phyloP scores from a whole-genome alignment of 768 basidiomycete genomes.

The Termitomyces bulborhizus region DNA sequence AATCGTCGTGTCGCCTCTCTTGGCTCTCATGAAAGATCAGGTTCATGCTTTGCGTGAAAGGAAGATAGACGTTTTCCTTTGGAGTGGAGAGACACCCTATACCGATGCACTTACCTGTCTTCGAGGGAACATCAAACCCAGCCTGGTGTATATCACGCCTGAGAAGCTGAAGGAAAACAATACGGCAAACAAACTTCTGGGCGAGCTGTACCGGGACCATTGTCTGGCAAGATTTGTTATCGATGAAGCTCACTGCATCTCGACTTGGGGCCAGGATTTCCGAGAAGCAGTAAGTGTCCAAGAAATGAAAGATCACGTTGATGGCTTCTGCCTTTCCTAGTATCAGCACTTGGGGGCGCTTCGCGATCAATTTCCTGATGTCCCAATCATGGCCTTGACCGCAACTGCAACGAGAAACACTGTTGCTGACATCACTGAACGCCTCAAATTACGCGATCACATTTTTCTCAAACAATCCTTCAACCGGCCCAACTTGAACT shows the following conservation, averaged over 20 bases:
- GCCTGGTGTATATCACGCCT: slow-evolving; percentile 84
- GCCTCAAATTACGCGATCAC: slow-evolving; percentile 55
- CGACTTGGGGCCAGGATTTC: slow-evolving; percentile 92
- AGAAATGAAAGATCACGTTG: not conserved
- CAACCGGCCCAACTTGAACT: slow-evolving; percentile 89
- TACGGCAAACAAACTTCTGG: slow-evolving; percentile 48
- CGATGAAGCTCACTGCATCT: slow-evolving; percentile 96
- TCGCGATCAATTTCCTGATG: slow-evolving; percentile 64
- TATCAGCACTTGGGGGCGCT: slow-evolving; percentile 64
- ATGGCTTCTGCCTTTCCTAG: slow-evolving; percentile 28
- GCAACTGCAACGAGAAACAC: slow-evolving; percentile 85
- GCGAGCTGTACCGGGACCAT: slow-evolving; percentile 45
- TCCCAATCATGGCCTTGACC: slow-evolving; percentile 95
- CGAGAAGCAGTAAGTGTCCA: slow-evolving; percentile 60
- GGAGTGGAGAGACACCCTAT: slow-evolving; percentile 50
- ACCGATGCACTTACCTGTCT: slow-evolving; percentile 41
- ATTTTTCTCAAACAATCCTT: slow-evolving; percentile 75
- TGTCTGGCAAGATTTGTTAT: slow-evolving; percentile 85
- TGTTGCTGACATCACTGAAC: slow-evolving; percentile 70
- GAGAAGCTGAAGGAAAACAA: slow-evolving; percentile 73
- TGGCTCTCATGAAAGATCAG: slow-evolving; percentile 89
- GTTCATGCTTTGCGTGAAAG: slow-evolving; percentile 59
- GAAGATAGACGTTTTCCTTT: slow-evolving; percentile 62
- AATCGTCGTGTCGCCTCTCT: slow-evolving; percentile 84
- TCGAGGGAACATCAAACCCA: slow-evolving; percentile 42